Conservation (phyloP, 306 rosid species). For the Medicago ruthenica region DNA sequence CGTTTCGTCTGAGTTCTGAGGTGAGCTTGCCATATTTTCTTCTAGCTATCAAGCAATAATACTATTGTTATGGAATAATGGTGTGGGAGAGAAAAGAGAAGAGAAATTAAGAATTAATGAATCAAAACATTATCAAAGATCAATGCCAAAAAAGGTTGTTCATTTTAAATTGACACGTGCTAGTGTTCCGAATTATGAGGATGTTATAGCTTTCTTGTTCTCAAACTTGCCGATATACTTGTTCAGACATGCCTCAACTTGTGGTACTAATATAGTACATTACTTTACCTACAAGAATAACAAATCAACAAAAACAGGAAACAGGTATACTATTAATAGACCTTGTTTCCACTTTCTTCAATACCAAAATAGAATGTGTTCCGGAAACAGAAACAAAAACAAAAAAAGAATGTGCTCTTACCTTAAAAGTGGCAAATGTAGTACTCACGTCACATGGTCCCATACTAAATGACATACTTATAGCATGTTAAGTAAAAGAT, state of each 20-base stretch:
- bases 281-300: background rate
- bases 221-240: constrained; percentile 42
- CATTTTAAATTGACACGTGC: constrained; percentile 41
- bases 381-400: too few species aligned
- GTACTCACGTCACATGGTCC: too few species aligned
- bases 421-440: too few species aligned
- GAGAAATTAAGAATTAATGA: constrained; percentile 1
- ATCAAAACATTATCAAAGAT: constrained; percentile 13
- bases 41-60: constrained; percentile 26
- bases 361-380: background rate
- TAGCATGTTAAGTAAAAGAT: too few species aligned
- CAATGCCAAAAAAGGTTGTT: constrained; percentile 28
- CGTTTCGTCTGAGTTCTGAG: constrained; percentile 41
- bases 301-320: background rate
- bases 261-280: background rate
- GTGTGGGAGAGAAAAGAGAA: constrained; percentile 6
- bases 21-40: constrained; percentile 54
- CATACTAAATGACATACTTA: too few species aligned
- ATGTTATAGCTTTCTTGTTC: constrained; percentile 31
- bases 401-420: background rate
- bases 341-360: background rate
- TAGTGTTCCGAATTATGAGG: constrained; percentile 29
- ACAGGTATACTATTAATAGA: background rate
- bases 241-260: constrained; percentile 30
- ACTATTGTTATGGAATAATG: constrained; percentile 17